A percentile compares a stretch with the other conserved stretches of the same genome.
phyloP scores from a whole-genome alignment of 2,329 filamentous ascomycete species.

The Thelonectria blattea region DNA sequence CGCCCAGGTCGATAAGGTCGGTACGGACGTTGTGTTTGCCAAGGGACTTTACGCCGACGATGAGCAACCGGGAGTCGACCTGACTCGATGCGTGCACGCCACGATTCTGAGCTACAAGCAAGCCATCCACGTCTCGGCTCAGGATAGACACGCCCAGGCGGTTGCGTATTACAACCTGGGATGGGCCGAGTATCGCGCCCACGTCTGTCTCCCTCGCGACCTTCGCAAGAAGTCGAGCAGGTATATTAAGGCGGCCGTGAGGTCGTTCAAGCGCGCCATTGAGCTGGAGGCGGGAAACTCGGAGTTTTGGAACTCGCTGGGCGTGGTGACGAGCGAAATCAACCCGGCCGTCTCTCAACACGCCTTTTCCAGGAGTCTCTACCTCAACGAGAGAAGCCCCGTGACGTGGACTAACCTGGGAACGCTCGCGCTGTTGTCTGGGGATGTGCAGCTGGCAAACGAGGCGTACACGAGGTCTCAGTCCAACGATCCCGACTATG shows the following conservation, averaged over 20 bases:
- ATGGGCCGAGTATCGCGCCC: constrained; percentile 88
- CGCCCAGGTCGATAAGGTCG: constrained; percentile 71
- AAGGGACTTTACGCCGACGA: constrained; percentile 53
- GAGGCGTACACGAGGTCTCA: constrained; percentile 89
- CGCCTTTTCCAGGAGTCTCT: constrained; percentile 88
- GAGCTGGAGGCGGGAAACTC: constrained; percentile 92
- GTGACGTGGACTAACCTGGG: constrained; percentile 91
- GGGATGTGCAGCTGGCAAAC: constrained; percentile 85
- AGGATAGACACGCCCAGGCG: constrained; percentile 85
- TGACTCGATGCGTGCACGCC: constrained; percentile 69
- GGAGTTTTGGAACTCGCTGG: constrained; percentile 97
- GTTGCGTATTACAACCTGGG: constrained; percentile 98
- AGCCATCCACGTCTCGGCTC: constrained; percentile 73
- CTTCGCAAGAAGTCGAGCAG: constrained; percentile 64
- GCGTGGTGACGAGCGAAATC: constrained; percentile 85
- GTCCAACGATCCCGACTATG: constrained; percentile 91
- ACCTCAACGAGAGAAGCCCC: constrained; percentile 86
- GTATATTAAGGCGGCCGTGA: constrained; percentile 81
- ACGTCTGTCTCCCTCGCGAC: constrained; percentile 64
- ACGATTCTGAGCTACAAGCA: constrained; percentile 87
- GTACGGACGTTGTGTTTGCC: constrained; percentile 52
- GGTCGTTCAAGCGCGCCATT: constrained; percentile 94
- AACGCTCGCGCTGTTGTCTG: constrained; percentile 81
- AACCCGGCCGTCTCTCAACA: constrained; percentile 92
- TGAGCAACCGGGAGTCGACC: constrained; percentile 54